Base-by-base conservation (phyloP, 352 stramenopile genomes). In the Phytophthora capsici region DNA sequence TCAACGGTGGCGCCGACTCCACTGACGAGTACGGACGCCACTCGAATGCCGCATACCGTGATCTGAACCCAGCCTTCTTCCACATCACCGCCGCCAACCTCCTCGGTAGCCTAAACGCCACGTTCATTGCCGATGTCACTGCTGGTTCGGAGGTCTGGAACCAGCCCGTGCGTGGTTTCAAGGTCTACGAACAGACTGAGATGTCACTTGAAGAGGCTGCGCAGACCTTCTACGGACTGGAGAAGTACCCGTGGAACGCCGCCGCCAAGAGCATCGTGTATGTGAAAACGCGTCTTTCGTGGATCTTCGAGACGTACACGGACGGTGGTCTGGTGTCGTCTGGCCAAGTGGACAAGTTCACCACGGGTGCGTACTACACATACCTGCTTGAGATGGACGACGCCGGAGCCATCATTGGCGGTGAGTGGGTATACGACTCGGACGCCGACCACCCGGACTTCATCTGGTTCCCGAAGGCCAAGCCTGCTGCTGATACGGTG, bases 141-240 rank as follows among this genome's bases (percentile, higher is more conserved):
- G 66, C 69, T 17, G 69, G 61, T 10, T 23, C 49, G 9, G 63
- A 79, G 53, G 76, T 89, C 37, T 88, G 79, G 77, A 88, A 88
- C 68, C 73, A 83, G 46, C 79, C 79, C 1, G 71, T 88, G 45
- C 52, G 59, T 40, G 69, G 61, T 49, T 86, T 83, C 65, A 57
- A 75, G 46, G 59, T 84, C 19, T 49, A 63, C 28, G 50, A 79
- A 20, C 38, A 65, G 48, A 55, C 65, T 2, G 60, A 65, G 13
- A 62, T 84, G 61, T 61, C 60, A 1, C 55, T 63, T 0, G 37
- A 68, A 25, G 17, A 80, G 2, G 74, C 68, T 0, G 71, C 74
- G 0, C 38, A 74, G 66, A 63, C 61, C 34, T 80, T 66, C 58
- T 84, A 73, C 49, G 64, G 60, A 7, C 65, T 70, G 3, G 43